A percentile compares a stretch with the other conserved stretches of the same genome.
Evolutionary conservation across 2,329 filamentous ascomycete genomes (phyloP).

Genomic region (Penicillium sp.): DNA sequence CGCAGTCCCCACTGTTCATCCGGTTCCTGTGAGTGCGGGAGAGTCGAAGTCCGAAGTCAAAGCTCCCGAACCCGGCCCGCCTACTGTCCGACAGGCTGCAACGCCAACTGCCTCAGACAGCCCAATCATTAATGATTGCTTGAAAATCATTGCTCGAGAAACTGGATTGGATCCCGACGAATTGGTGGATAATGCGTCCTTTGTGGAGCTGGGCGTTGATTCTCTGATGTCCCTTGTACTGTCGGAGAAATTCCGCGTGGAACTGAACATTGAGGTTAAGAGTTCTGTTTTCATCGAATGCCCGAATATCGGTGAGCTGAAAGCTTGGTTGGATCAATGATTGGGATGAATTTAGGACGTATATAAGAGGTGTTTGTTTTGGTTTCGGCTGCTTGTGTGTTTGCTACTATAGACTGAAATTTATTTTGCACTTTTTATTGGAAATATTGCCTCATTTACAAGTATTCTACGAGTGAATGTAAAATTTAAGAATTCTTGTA

Average conservation of each 20-base stretch:
- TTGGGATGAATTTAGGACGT: neutral
- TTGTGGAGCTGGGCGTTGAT: conserved; percentile 40
- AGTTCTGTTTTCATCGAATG: conserved; percentile 31
- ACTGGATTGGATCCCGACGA: conserved; percentile 27
- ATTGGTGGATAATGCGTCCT: conserved; percentile 27
- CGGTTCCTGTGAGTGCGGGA: neutral
- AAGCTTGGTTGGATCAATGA: conserved; percentile 15
- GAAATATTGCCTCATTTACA: too few species aligned
- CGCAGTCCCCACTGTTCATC: neutral
- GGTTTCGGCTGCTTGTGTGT: neutral
- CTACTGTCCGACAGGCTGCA: neutral
- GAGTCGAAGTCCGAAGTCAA: neutral
- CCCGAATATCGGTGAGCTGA: conserved; percentile 26
- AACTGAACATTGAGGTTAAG: conserved; percentile 36
- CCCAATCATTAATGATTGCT: neutral
- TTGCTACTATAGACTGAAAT: too few species aligned
- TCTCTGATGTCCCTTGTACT: conserved; percentile 43
- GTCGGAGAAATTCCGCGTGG: conserved; percentile 34
- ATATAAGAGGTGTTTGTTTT: neutral
- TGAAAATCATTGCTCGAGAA: conserved; percentile 32
- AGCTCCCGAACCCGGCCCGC: too few species aligned
- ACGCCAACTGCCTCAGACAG: neutral
- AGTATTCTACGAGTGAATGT: too few species aligned
- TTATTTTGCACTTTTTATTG: too few species aligned
- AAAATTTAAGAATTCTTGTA: too few species aligned